Evolutionary conservation across 2,329 filamentous ascomycete genomes (phyloP), one percentile per base, ranked within the genome.

Genomic region (Chrysosporium keratinophilum): DNA sequence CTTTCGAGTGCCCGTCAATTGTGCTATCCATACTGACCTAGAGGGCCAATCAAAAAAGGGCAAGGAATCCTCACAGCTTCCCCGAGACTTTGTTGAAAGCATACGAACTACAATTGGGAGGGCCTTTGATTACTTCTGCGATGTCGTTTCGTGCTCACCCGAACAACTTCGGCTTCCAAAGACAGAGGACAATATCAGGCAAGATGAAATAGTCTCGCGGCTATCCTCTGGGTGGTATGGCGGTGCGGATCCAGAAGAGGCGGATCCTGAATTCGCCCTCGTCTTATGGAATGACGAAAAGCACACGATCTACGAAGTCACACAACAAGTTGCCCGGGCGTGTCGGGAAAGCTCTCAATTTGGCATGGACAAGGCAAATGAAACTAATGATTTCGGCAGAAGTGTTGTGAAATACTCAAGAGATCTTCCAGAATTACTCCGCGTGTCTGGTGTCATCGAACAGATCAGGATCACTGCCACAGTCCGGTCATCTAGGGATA

Each of bases 221-320:
- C 74, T 97, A 34, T 82, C 80, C 6, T 80, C 85, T 0, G 83
- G 82, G 46, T 90, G 89, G 69, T 93, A 90, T 60, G 75, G 79
- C 34, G 71, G 73, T 39, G 80, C 79, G 1, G 81, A 87, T 61
- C 74, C 80, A 37, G 66, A 71, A 5, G 80, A 84, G 54, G 76
- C 80, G 2, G 78, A 84, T 20, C 80, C 80, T 11, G 88, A 95
- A 62, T 98, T 85, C 68, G 85, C 87, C 4, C 74, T 98, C 43
- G 75, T 96, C 14, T 75, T 98, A 4, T 98, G 93, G 93, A 98
- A 98, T 62, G 93, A 98, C 60, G 93, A 98, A 72, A 98, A 98
- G 69, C 93, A 98, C 67, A 98, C 93, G 0, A 84, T 97, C 42
- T 81, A 83, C 45, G 93, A 98, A 67, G 91, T 98, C 5, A 79